These are phyloP conservation scores for Rhodomyrtus psidioides DNA, from an alignment of 441 rosid species.

Conservation along the genomic window DNA sequence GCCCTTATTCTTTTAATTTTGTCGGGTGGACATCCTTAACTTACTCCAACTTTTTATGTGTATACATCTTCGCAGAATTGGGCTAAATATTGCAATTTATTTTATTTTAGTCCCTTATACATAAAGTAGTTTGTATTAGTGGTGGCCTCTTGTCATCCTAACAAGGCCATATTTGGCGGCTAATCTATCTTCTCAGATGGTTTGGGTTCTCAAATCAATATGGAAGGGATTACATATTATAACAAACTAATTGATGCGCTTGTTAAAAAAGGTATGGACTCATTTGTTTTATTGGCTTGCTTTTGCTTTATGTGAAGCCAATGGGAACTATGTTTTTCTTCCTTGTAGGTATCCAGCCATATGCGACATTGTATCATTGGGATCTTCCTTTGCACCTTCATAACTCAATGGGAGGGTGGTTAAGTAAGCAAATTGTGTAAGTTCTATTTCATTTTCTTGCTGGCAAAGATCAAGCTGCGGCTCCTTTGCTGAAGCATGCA, in stretches of 20 bases:
- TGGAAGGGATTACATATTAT: slow-evolving; percentile 76
- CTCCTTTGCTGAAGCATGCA: not conserved
- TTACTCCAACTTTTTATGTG: not conserved
- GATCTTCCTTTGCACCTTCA: slow-evolving; percentile 93
- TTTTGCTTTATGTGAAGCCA: not conserved
- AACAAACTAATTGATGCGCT: slow-evolving; percentile 75
- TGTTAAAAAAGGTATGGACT: slow-evolving; percentile 60
- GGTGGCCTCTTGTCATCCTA: not conserved
- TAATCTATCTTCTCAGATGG: slow-evolving; percentile 46
- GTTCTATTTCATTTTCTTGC: slow-evolving; percentile 9
- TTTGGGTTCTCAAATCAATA: slow-evolving; percentile 59
- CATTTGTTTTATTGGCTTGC: slow-evolving; percentile 3
- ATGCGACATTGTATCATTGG: slow-evolving; percentile 82
- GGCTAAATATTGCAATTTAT: not conserved
- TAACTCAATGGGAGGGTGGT: slow-evolving; percentile 77
- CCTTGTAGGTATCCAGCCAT: slow-evolving; percentile 71
- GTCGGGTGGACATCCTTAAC: not conserved
- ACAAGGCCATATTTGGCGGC: not conserved
- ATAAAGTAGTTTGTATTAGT: not conserved
- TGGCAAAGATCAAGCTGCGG: not conserved
- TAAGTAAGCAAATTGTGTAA: slow-evolving; percentile 70
- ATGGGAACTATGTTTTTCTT: not conserved
- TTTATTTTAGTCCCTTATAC: not conserved
- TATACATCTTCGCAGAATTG: not conserved
- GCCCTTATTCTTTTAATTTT: not conserved